Evolutionary conservation across 208 protist genomes (phyloP), one percentile per base, ranked within the genome.

Genomic region (Acanthamoeba rhysodes): DNA sequence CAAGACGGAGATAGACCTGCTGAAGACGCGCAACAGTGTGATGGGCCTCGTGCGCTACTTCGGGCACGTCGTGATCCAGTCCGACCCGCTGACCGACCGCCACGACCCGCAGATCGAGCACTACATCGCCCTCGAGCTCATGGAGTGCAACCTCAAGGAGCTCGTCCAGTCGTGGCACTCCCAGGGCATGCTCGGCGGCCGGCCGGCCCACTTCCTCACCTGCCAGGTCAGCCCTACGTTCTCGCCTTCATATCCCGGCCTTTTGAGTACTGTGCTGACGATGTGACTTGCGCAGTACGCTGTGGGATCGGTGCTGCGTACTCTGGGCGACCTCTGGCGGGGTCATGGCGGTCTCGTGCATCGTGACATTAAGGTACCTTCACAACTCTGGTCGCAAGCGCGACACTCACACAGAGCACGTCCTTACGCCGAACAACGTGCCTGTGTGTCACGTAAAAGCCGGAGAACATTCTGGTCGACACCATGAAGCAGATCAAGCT

Each of bases 91-190:
- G 66, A 74, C n/a, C 20, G 78, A 85, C 14, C 16, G 48, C 48
- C 45, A 32, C 78, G 78, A 59, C 45, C 78, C 78, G 24, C 45
- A 59, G 45, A 59, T 85, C 27, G 78, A 85, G 48, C 78, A 85
- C 78, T 85, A 59, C 78, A 85, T 85, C 48, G 78, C 78, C 24
- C 78, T 85, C 78, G 78, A 85, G 48, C 78, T 85, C 27, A 85
- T 85, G 78, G 78, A 85, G 78, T 85, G 78, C 78, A 59, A 85
- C 29, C 78, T 85, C 45, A 85, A 85, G 48, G 45, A 85, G 48
- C 78, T 85, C 48, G 78, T 85, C 48, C 45, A 85, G 18, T 59
- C 37, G 45, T 85, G 78, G 78, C 78, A 20, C 48, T 20, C 37
- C 22, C 16, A 50, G 18, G n/a, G 32, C 72, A 32, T 80, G 29